Evolutionary conservation across 345 rosid genomes (phyloP).

Genomic region (Euphorbia tirucalli): DNA sequence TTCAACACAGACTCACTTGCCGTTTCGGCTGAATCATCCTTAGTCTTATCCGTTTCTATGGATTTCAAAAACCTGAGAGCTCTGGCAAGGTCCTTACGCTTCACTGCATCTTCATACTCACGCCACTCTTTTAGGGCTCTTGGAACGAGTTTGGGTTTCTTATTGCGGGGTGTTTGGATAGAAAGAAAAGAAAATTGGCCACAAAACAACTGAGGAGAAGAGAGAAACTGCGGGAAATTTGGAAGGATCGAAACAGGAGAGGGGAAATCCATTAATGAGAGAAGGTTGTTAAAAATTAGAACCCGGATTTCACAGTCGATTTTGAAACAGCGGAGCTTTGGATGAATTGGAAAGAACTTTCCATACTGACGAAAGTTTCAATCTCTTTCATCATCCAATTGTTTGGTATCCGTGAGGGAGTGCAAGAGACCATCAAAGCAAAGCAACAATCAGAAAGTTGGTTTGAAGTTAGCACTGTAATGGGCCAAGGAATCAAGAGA

Average conservation of each 20-base stretch:
- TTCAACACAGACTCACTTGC: conserved; percentile 15
- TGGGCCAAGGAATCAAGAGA: not conserved
- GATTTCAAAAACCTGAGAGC: conserved; percentile 80
- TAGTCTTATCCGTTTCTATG: conserved; percentile 23
- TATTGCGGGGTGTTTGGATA: conserved; percentile 10
- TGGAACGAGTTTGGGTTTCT: conserved; percentile 18
- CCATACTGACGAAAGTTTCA: conserved; percentile 4
- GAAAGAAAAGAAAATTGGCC: conserved; percentile 9
- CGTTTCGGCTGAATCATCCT: conserved; percentile 18
- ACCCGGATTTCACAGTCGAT: not conserved
- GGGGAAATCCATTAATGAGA: not conserved
- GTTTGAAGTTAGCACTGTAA: not conserved
- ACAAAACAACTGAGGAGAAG: conserved; percentile 9
- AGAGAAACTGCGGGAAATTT: conserved; percentile 11
- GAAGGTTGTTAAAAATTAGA: not conserved
- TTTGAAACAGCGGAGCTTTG: not conserved
- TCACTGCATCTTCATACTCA: conserved; percentile 86
- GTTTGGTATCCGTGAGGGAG: not conserved
- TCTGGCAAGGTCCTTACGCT: conserved; percentile 73
- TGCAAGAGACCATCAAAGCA: not conserved
- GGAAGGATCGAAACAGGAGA: not conserved
- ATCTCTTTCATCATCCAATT: not conserved
- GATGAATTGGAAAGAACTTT: not conserved
- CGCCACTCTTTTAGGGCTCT: conserved; percentile 69
- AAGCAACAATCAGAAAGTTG: not conserved